Base-by-base conservation (phyloP, 352 stramenopile genomes). In the Stephanocyclus meneghinianus region DNA sequence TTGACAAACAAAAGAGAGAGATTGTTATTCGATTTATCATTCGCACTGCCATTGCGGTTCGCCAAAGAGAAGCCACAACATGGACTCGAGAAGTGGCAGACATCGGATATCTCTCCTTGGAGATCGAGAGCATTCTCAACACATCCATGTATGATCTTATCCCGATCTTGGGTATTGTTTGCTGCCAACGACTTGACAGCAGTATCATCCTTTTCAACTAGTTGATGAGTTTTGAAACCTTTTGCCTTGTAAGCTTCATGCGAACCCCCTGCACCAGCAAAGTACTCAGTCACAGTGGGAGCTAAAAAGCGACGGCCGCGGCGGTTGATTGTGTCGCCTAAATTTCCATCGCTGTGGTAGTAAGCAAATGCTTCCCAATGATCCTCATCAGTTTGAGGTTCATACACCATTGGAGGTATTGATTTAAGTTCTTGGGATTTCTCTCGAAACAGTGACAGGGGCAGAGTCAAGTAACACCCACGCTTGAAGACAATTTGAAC, bases 311-410 rank as follows among this genome's bases (percentile, higher is more conserved):
- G 1, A 21, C 48, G 48, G 16, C 48, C 48, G 16, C 48, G 26
- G 16, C 48, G 48, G 8, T 15, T 56, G 16, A 15, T 56, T 26
- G 16, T 21, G 10, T 26, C 26, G 8, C 16, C 5, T 15, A 9
- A 6, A 21, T 21, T 26, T 56, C 16, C 48, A 56, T 21, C 48
- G 26, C 9, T 26, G 10, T 26, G 16, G 16, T 56, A 56, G 26
- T 56, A 56, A 26, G 10, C 48, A 56, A 56, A 56, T 9, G 48
- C 48, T 56, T 56, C 48, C 48, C 48, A 56, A 26, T 18, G 9
- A 21, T 56, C 48, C 16, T 56, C 48, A 21, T 56, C 48, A 21
- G 10, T 26, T 21, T 56, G 48, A 29, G 48, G 10, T 3, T 56
- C 10, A 21, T 56, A 56, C 10, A 56, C 16, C 48, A 15, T 26